These are phyloP conservation scores for Beauveria medogensis DNA, from an alignment of 2,329 filamentous ascomycete genomes.

Conservation along the genomic window DNA sequence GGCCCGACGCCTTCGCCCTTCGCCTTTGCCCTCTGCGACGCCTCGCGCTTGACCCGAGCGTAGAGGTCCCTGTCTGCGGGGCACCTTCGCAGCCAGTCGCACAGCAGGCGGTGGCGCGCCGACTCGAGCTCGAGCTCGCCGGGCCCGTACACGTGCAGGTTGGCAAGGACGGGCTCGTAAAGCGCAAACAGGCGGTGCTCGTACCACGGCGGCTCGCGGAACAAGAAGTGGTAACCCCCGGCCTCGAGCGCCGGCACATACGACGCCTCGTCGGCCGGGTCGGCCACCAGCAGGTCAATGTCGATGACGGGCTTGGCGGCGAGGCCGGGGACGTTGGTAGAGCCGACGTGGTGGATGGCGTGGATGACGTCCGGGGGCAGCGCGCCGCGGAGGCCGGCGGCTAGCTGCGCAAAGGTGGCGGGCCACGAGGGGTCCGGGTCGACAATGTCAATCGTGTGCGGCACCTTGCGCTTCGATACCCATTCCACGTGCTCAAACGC, in stretches of 20 bases:
- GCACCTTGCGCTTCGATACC: conserved; percentile 12
- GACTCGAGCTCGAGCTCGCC: conserved; percentile 30
- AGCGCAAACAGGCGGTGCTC: conserved; percentile 32
- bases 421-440: conserved; percentile 24
- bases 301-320: conserved; percentile 40
- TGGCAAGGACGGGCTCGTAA: conserved; percentile 24
- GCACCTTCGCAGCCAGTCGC: conserved; percentile 31
- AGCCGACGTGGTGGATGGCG: conserved; percentile 34
- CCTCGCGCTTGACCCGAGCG: conserved; percentile 29
- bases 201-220: conserved; percentile 34
- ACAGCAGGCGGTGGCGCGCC: conserved; percentile 33
- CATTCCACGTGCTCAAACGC: conserved; percentile 7
- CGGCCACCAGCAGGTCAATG: conserved; percentile 35
- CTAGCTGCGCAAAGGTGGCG: conserved; percentile 17
- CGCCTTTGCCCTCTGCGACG: conserved; percentile 20
- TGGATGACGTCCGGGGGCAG: conserved; percentile 21
- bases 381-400: conserved; percentile 20
- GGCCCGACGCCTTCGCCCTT: conserved; percentile 25
- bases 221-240: conserved; percentile 31
- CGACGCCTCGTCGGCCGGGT: conserved; percentile 25
- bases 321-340: conserved; percentile 35
- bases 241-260: conserved; percentile 32
- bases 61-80: conserved; percentile 32
- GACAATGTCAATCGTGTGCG: conserved; percentile 18
- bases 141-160: conserved; percentile 36